Conservation (phyloP, 1,284 basidiomycete genomes). For the Uromyces viciae-fabae region DNA sequence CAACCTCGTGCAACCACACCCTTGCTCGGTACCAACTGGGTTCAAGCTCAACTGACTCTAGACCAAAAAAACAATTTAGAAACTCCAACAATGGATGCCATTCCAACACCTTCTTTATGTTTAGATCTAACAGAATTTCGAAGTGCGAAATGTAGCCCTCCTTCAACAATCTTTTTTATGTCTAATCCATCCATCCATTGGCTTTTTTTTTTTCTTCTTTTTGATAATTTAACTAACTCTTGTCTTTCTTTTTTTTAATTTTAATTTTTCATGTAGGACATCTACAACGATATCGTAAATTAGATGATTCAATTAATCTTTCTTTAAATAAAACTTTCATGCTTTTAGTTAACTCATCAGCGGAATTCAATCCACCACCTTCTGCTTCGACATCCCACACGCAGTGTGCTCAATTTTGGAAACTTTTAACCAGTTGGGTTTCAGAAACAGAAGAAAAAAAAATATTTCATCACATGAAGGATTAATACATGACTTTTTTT, state of each 20-base stretch:
- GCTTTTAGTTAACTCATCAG: not conserved
- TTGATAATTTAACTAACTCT: no score
- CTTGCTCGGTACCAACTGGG: slow-evolving; percentile 19
- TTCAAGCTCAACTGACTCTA: slow-evolving; percentile 9
- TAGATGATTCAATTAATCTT: slow-evolving; percentile 26
- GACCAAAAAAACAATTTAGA: not conserved
- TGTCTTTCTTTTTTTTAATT: no score
- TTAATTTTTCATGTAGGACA: no score
- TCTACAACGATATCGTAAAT: slow-evolving; percentile 9
- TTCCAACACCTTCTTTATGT: not conserved
- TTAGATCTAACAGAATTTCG: slow-evolving; percentile 27
- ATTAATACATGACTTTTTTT: not conserved
- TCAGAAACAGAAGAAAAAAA: not conserved
- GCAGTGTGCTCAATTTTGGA: slow-evolving; percentile 20
- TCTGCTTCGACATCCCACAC: not conserved
- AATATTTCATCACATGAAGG: not conserved
- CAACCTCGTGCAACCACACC: not conserved
- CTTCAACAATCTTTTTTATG: no score
- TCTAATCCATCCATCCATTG: no score
- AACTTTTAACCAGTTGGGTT: slow-evolving; percentile 5
- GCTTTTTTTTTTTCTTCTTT: no score
- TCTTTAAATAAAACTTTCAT: slow-evolving; percentile 14
- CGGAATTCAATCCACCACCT: not conserved
- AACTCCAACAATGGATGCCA: not conserved
- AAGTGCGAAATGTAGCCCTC: not conserved